phyloP scores from a whole-genome alignment of 495 filamentous ascomycete species.

The Aspergillus nidulans region DNA sequence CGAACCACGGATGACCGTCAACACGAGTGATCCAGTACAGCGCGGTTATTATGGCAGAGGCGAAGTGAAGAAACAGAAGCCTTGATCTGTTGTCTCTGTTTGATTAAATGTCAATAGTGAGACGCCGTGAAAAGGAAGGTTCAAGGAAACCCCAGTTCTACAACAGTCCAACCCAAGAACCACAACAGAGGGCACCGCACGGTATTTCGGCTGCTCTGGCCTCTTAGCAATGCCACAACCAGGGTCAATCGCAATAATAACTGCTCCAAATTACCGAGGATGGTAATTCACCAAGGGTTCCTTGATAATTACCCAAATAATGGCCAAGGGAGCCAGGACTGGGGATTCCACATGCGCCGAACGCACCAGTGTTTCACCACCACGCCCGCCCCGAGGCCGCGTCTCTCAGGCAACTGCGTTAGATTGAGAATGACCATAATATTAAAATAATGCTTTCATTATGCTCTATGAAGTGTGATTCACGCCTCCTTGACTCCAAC shows the following conservation, averaged over 20 bases:
- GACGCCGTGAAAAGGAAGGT: not conserved
- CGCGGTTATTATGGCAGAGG: not conserved
- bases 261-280: not conserved
- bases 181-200: not conserved
- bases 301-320: slow-evolving; percentile 4
- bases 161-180: not conserved
- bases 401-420: slow-evolving; percentile 37
- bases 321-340: not conserved
- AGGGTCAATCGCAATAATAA: slow-evolving; percentile 9
- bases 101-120: not conserved
- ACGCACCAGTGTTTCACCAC: slow-evolving; percentile 43
- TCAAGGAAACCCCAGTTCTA: not conserved
- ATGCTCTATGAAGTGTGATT: slow-evolving; percentile 1
- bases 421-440: not conserved
- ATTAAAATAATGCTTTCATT: not conserved
- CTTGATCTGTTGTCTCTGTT: not conserved
- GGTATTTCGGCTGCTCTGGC: slow-evolving; percentile 7
- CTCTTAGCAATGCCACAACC: not conserved
- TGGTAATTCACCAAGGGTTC: not conserved
- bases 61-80: not conserved
- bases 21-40: not conserved
- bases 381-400: slow-evolving; percentile 5
- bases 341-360: slow-evolving; percentile 22
- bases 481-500: not conserved
- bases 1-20: slow-evolving; percentile 11